These are phyloP conservation scores for Aspergillus bridgeri DNA, from an alignment of 495 filamentous ascomycete genomes.

Conservation along the genomic window DNA sequence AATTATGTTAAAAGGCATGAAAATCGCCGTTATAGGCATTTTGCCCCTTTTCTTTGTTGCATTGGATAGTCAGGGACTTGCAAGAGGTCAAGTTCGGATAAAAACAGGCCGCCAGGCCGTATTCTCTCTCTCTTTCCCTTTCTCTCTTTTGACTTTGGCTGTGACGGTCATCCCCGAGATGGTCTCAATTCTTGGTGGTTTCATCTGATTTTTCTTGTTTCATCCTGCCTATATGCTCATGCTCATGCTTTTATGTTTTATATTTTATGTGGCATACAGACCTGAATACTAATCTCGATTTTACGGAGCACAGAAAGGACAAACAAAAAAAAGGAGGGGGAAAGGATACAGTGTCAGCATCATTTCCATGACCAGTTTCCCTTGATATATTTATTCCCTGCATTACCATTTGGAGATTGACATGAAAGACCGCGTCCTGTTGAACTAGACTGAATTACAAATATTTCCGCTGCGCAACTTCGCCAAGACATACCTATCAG, in stretches of 20 bases:
- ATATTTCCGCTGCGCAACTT: not conserved
- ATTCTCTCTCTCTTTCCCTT: conserved; percentile 7
- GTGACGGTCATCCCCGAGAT: not conserved
- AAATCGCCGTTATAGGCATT: conserved; percentile 17
- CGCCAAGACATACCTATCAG: not conserved
- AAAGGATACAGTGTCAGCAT: too few species aligned
- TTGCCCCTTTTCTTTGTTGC: conserved; percentile 4
- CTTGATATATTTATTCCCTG: too few species aligned
- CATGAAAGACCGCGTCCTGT: not conserved
- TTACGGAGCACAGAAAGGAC: not conserved
- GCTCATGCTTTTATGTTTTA: not conserved
- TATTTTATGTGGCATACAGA: not conserved
- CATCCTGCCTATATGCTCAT: too few species aligned
- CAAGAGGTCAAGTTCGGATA: not conserved
- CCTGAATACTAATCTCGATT: not conserved
- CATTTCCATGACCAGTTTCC: too few species aligned
- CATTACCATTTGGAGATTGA: not conserved
- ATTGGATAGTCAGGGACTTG: conserved; percentile 1
- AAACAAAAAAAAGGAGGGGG: too few species aligned
- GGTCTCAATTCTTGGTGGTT: too few species aligned
- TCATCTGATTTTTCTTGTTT: too few species aligned
- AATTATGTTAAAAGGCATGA: conserved; percentile 10
- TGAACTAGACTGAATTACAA: not conserved
- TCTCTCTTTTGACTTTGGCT: not conserved
- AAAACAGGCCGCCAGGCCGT: conserved; percentile 18